A percentile compares a stretch with the other conserved stretches of the same genome.
Evolutionary conservation across 2,329 filamentous ascomycete species (phyloP).

Genomic region (Trichoderma polysporum): DNA sequence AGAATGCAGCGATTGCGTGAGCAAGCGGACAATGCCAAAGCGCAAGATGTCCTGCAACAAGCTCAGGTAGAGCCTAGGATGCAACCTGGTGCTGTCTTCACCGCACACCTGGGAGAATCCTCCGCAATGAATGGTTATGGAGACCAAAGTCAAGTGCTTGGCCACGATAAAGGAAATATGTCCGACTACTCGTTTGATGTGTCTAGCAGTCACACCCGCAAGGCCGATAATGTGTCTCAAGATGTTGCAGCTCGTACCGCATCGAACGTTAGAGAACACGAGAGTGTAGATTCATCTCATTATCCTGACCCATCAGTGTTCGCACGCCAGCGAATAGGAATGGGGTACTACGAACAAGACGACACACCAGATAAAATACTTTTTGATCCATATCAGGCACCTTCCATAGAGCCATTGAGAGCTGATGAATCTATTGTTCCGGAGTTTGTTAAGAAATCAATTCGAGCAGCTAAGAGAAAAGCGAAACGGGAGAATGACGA

Average conservation of each 20-base stretch:
- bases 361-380: conserved; percentile 58
- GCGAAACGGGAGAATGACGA: conserved; percentile 53
- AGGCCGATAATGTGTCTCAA: conserved; percentile 4
- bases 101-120: not conserved
- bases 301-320: conserved; percentile 53
- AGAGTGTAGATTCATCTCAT: conserved; percentile 34
- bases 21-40: conserved; percentile 58
- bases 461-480: conserved; percentile 53
- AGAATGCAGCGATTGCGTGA: conserved; percentile 58
- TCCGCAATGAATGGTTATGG: conserved; percentile 29
- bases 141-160: conserved; percentile 36
- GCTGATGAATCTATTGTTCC: conserved; percentile 49
- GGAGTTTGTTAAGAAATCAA: conserved; percentile 55
- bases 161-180: conserved; percentile 22
- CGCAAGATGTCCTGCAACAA: conserved; percentile 43
- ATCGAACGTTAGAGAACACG: conserved; percentile 28
- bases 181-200: conserved; percentile 12
- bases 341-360: conserved; percentile 62
- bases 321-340: conserved; percentile 52
- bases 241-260: conserved; percentile 10
- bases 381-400: conserved; percentile 58
- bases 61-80: conserved; percentile 30
- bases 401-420: conserved; percentile 45
- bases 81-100: conserved; percentile 20
- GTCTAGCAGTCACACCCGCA: conserved; percentile 20